A percentile compares a stretch with the other conserved stretches of the same genome.
phyloP scores from a whole-genome alignment of 805 yeast species.

The Jamesozyma hellenica region DNA sequence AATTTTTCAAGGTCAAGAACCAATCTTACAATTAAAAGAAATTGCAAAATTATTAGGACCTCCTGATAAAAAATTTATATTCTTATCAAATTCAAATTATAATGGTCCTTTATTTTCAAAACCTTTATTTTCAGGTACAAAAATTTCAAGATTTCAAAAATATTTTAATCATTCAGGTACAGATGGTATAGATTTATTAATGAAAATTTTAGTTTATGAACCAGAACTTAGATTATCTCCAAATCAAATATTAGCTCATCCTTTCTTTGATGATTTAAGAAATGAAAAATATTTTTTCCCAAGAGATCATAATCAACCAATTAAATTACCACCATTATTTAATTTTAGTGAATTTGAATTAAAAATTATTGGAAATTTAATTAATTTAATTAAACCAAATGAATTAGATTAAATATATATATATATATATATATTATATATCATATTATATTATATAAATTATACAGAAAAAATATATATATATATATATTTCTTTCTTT shows the following conservation, averaged over 20 bases:
- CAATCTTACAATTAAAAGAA: conserved; percentile 79
- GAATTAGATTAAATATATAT: background rate
- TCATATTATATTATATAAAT: no score
- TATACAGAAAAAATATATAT: no score
- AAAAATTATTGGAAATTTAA: conserved; percentile 31
- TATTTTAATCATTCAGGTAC: conserved; percentile 71
- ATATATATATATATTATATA: no score
- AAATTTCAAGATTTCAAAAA: conserved; percentile 50
- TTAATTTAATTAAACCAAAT: conserved; percentile 15
- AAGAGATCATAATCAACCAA: conserved; percentile 38
- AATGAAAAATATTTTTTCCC: conserved; percentile 44
- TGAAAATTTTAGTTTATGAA: conserved; percentile 77
- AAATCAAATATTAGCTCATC: conserved; percentile 73
- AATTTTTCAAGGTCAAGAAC: conserved; percentile 89
- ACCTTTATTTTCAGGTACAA: conserved; percentile 47
- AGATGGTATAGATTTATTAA: conserved; percentile 75
- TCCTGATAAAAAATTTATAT: conserved; percentile 63
- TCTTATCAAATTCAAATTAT: conserved; percentile 64
- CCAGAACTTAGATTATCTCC: conserved; percentile 80
- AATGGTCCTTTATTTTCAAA: conserved; percentile 65
- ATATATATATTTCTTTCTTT: background rate
- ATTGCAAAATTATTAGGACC: conserved; percentile 86
- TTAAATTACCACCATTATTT: conserved; percentile 43
- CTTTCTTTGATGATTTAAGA: conserved; percentile 81
- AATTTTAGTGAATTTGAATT: conserved; percentile 64